phyloP scores from a whole-genome alignment of 169 alveolate species.

The Theileria luwenshuni region DNA sequence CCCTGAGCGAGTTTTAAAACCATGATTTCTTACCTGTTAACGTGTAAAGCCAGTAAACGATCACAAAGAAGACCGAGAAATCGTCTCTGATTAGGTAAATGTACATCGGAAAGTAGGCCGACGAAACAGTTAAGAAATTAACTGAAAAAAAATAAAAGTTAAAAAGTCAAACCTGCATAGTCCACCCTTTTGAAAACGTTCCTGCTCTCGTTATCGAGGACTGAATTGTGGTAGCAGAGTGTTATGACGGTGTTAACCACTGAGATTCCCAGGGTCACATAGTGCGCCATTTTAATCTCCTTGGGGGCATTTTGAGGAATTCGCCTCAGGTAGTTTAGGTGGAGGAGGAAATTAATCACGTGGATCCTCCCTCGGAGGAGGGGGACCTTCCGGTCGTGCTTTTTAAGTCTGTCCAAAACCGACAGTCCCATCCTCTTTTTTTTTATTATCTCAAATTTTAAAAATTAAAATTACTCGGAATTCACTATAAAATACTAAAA shows the following conservation, averaged over 20 bases:
- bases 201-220: conserved; percentile 7
- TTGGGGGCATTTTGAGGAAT: too few species aligned
- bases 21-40: conserved; percentile 55
- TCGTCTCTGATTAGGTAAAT: conserved; percentile 39
- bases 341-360: conserved; percentile 57
- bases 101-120: conserved; percentile 66
- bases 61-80: conserved; percentile 31
- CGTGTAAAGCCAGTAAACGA: conserved; percentile 57
- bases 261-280: conserved; percentile 26
- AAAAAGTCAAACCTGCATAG: conserved; percentile 42
- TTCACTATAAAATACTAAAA: too few species aligned
- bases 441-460: too few species aligned
- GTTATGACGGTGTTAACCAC: conserved; percentile 38
- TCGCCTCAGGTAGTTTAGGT: conserved; percentile 63
- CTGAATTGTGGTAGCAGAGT: conserved; percentile 34
- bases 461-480: too few species aligned
- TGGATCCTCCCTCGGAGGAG: conserved; percentile 71
- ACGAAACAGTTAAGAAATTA: conserved; percentile 71
- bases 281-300: conserved; percentile 21
- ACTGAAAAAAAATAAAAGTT: conserved; percentile 52
- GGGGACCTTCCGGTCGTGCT: conserved; percentile 29
- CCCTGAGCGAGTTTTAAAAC: conserved; percentile 30
- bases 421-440: too few species aligned
- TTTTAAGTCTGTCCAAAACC: background rate
- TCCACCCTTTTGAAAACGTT: conserved; percentile 62